phyloP scores from a whole-genome alignment of 1,284 basidiomycete species.

The Pseudozyma thailandica region DNA sequence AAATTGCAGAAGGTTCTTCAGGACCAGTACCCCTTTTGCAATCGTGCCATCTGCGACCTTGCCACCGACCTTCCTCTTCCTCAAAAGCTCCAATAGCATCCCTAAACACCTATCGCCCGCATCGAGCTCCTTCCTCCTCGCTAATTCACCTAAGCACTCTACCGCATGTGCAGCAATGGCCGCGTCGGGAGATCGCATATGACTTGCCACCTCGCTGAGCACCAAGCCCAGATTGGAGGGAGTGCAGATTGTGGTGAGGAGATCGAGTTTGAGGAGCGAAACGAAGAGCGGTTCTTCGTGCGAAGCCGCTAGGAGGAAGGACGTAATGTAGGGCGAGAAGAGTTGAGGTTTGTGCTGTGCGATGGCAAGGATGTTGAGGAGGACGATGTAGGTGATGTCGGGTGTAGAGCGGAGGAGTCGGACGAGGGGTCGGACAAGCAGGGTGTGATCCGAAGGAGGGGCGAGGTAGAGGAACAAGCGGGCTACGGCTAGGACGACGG shows the following conservation, averaged over 20 bases:
- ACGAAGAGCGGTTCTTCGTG: conserved; percentile 53
- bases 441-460: conserved; percentile 19
- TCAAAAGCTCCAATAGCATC: conserved; percentile 30
- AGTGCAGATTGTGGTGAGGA: conserved; percentile 43
- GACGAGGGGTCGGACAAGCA: conserved; percentile 36
- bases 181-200: conserved; percentile 34
- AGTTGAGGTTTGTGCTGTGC: conserved; percentile 19
- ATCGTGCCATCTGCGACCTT: conserved; percentile 24
- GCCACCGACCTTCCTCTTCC: conserved; percentile 23
- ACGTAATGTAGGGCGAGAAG: conserved; percentile 36
- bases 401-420: conserved; percentile 45
- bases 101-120: conserved; percentile 27
- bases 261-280: conserved; percentile 54
- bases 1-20: conserved; percentile 38
- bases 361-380: conserved; percentile 43
- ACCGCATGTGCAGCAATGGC: conserved; percentile 46
- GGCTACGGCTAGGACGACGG: conserved; percentile 51
- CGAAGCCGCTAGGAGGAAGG: conserved; percentile 53
- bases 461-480: conserved; percentile 38
- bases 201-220: conserved; percentile 39
- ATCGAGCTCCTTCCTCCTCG: conserved; percentile 20
- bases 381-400: conserved; percentile 49
- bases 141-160: conserved; percentile 44
- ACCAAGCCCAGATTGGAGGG: conserved; percentile 17
- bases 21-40: conserved; percentile 33